Evolutionary conservation across 1,284 basidiomycete species (phyloP), one percentile per base, ranked within the genome.

Genomic region (Cystobasidium pallidum): DNA sequence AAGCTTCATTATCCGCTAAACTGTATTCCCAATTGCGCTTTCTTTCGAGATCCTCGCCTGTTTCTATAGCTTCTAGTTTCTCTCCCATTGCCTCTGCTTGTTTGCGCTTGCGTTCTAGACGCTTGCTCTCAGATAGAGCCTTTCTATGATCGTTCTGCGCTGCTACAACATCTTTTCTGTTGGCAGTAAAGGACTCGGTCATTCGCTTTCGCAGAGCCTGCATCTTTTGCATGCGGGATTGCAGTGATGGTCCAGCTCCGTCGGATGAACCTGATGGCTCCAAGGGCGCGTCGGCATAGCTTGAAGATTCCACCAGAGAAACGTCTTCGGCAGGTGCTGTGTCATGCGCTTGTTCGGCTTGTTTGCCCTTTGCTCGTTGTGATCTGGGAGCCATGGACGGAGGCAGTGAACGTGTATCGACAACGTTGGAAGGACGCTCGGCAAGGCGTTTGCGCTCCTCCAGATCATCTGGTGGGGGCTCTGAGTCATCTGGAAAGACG

Each of bases 21-120:
- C 89, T 91, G 83, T 91, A 97, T 78, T 91, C 88, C 92, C 92
- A 95, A 78, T 92, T 92, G 84, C 92, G 92, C 78, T 87, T 86
- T 70, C 93, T 84, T 77, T 87, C 85, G 21, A 85, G 76, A 78
- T 87, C 86, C 76, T 85, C 91, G 15, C 94, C 95, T 0, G 85
- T 84, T 74, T 93, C 93, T 79, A 90, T 89, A 0, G 93, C 91
- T 76, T 95, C 91, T 2, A 90, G 88, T 82, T 94, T 93, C 75
- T 88, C 83, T 10, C 93, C 87, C 74, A 97, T 81, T n/a, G 85
- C 88, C 80, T 95, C 93, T 0, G 93, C 94, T 34, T 97, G 85
- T 80, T 89, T 91, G 66, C 89, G 87, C 80, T 95, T 92, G 77
- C 90, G 87, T 77, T 95, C 93, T 30, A 94, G 83, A 43, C 92